Evolutionary conservation across 1,284 basidiomycete species (phyloP), one percentile per base, ranked within the genome.

Genomic region (Chalciporus sp.): DNA sequence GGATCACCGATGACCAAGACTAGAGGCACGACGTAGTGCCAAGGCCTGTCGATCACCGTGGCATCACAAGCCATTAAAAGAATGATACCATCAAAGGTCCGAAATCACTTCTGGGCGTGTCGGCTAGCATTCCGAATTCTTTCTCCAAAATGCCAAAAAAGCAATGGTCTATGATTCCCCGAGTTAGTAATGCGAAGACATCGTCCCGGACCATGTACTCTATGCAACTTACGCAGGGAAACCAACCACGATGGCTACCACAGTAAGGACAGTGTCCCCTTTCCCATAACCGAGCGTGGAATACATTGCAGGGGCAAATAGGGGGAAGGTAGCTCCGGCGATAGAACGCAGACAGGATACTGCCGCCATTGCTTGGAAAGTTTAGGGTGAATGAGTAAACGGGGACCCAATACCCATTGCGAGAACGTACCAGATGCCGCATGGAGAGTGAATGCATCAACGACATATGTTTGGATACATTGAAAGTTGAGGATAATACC

Each of bases 281-380:
- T 81, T 84, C 0, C 86, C 87, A 50, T 82, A 86, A 7, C 85
- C 87, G 0, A 88, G 74, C 12, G 73, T 72, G 4, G 73, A 68
- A 66, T 83, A 88, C 85, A 88, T 86, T 16, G 78, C 71, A 5
- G 84, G 82, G 1, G 82, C 84, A 53, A 89, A 88, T 11, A 89
- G 66, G 16, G 86, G 86, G 65, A 89, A 89, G 2, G 78, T 82
- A 48, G 86, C 86, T 2, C 86, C 84, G 1, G 80, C 80, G 0
- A 86, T 58, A 0, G 84, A 82, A 33, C 85, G 81, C 4, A 87
- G 62, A 66, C 69, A 85, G 0, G 79, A 71, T 16, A 80, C 79
- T 0, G 84, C 83, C 0, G 84, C 85, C 4, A 87, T 70, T 3
- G 86, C 86, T 80, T 51, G 6, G 53, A 61, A 65, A 1, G 17